Conservation (phyloP, 345 rosid species). For the Theobroma cacao region DNA sequence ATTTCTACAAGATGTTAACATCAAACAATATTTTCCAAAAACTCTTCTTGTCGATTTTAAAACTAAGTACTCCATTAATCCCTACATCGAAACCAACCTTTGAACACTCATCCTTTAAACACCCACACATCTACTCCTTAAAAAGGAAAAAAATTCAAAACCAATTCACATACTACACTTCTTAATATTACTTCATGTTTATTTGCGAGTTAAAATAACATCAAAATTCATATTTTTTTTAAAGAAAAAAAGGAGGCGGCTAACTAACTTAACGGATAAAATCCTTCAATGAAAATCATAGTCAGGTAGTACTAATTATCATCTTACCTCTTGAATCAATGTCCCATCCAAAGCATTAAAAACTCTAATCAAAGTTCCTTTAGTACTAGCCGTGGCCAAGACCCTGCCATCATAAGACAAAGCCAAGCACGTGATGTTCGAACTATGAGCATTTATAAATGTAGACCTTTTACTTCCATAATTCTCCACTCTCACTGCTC, state of each 20-base stretch:
- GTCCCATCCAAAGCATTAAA: slow-evolving; percentile 81
- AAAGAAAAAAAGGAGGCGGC: too few relatives aligned
- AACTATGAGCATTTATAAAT: slow-evolving; percentile 88
- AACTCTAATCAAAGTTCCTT: slow-evolving; percentile 81
- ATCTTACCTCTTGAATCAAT: slow-evolving; percentile 75
- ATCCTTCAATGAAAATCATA: neutral
- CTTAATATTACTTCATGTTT: neutral
- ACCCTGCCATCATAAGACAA: slow-evolving; percentile 78
- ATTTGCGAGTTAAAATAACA: too few relatives aligned
- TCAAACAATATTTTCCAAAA: neutral
- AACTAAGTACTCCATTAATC: neutral
- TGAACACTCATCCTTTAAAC: neutral
- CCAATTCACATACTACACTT: neutral
- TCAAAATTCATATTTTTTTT: too few relatives aligned
- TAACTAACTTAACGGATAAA: neutral
- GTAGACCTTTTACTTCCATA: slow-evolving; percentile 76
- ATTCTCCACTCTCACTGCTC: slow-evolving; percentile 85
- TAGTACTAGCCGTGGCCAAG: slow-evolving; percentile 86
- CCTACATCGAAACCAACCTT: neutral
- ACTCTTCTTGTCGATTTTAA: neutral
- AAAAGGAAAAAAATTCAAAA: too few relatives aligned
- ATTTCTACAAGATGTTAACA: neutral
- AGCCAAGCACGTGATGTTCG: slow-evolving; percentile 81
- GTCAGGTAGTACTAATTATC: neutral
- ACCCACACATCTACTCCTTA: neutral